phyloP scores from a whole-genome alignment of 1,284 basidiomycete genomes.

The Leccinum subrobustum region DNA sequence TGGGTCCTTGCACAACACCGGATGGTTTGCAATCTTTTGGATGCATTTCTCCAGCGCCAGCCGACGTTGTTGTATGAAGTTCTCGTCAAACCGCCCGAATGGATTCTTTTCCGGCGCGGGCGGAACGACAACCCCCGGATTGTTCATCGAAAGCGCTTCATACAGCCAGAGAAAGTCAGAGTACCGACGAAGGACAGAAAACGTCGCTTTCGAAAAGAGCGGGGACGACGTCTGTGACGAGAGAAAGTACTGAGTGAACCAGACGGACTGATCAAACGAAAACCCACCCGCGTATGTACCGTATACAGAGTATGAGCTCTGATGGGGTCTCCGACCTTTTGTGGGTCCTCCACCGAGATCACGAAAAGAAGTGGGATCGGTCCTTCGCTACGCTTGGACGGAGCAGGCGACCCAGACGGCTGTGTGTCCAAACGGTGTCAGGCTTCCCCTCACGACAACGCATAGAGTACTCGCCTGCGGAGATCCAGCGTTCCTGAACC shows the following conservation, averaged over 20 bases:
- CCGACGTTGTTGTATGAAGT: constrained; percentile 85
- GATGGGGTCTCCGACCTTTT: constrained; percentile 90
- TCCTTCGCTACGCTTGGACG: constrained; percentile 38
- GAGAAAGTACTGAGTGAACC: not conserved
- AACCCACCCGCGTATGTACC: constrained; percentile 76
- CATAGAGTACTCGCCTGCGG: constrained; percentile 22
- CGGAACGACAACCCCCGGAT: constrained; percentile 53
- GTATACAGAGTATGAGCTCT: constrained; percentile 94
- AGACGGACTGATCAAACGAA: not conserved
- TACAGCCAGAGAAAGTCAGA: no score
- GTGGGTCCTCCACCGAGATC: constrained; percentile 89
- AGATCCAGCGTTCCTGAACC: constrained; percentile 33
- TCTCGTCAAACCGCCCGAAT: constrained; percentile 86
- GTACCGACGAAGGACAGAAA: no score
- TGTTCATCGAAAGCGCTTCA: no score
- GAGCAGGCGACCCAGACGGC: constrained; percentile 17
- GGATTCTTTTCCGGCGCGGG: constrained; percentile 95
- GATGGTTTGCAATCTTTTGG: constrained; percentile 86
- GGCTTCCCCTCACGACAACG: not conserved
- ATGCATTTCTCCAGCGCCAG: constrained; percentile 87
- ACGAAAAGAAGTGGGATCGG: constrained; percentile 61
- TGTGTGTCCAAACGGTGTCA: constrained; percentile 14
- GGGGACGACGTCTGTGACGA: no score
- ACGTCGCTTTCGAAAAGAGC: no score
- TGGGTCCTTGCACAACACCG: constrained; percentile 78